Evolutionary conservation across 164 flowering plant genomes (phyloP), one percentile per base, ranked within the genome.

Genomic region (Kalanchoe fedtschenkoi): DNA sequence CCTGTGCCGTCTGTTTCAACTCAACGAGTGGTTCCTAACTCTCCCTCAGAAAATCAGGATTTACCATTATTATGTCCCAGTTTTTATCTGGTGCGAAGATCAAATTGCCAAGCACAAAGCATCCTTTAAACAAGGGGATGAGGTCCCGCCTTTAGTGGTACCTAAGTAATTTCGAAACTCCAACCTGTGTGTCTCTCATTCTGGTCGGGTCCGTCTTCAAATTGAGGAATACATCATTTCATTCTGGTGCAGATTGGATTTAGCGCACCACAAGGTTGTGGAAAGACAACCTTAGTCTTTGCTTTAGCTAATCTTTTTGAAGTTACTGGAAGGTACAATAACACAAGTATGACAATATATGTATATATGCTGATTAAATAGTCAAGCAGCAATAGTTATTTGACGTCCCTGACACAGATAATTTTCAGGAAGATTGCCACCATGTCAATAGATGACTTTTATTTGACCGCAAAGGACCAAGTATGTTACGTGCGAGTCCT

Each of bases 181-280:
- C 24, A 63, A 7, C 6, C 3, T 55, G 42, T 68, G 46, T 16
- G 7, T 13, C 15, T 41, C 58, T n/a, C 32, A 34, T 39, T 0
- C 34, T 15, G 17, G 56, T 7, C 11, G 9, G 6, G 13, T 14
- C 9, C 28, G 5, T 22, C 7, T 55, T 56, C 22, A 21, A 11
- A n/a, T 35, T 58, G 19, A n/a, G 41, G 28, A 58, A 35, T 34
- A 26, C 66, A 26, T 39, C 53, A 26, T 74, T 33, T 66, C 17
- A 30, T 66, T 46, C 58, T 61, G 42, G 58, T 77, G 72, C 83
- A 93, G 99, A 88, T 93, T 75, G 99, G 99, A 35, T 84, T 93
- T 62, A 91, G 99, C 76, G 99, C 99, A 22, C 99, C 99, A 60
- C 99, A 93, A 80, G 99, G 99, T 56, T 85, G 99, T 78, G 99